Base-by-base conservation (phyloP, 805 yeast genomes). In the Kodamaea fukazawae region DNA sequence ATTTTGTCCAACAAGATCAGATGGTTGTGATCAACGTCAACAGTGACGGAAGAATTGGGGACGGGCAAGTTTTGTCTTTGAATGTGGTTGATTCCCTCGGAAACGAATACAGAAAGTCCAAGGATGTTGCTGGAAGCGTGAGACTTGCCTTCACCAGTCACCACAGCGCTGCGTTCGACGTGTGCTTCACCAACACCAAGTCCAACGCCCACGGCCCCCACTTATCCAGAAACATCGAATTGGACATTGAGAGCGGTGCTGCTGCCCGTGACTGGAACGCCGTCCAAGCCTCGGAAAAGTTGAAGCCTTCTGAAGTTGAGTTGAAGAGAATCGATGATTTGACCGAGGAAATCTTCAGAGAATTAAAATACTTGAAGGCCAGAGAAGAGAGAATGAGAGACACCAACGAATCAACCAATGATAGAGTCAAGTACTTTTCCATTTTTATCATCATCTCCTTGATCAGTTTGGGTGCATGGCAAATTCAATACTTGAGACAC, bases 181-280 rank as follows among this genome's bases (percentile, higher is more conserved):
- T 93, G 40, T 93, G 99, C 65, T 85, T 93, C 65, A 84, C 82
- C 44, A 91, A 93, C 63, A 17, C 15, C 14, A 39, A 26, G 60
- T 70, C 36, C 59, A 10, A 14, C 12, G 25, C 28, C 20, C 16
- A 22, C 14, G 42, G 42, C 13, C n/a, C 53, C 58, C 4, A 12
- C 14, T 14, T 27, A 14, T 61, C 67, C 44, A 82, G 98, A 63
- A 83, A 83, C 38, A 70, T 93, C 52, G 96, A 89, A 57, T 71
- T 93, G 55, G 97, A 90, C 48, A 83, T 93, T 44, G 98, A 93
- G 63, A 81, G 89, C 46, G 99, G 99, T 32, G 86, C 97, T 37
- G 86, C 89, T 54, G 99, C 98, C 30, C 83, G 98, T 65, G 98
- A 93, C 68, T 93, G 98, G 97, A 88, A 89, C 59, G 87, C 89